Base-by-base conservation (phyloP, 495 filamentous ascomycete genomes). In the Achaetomiella virescens region DNA sequence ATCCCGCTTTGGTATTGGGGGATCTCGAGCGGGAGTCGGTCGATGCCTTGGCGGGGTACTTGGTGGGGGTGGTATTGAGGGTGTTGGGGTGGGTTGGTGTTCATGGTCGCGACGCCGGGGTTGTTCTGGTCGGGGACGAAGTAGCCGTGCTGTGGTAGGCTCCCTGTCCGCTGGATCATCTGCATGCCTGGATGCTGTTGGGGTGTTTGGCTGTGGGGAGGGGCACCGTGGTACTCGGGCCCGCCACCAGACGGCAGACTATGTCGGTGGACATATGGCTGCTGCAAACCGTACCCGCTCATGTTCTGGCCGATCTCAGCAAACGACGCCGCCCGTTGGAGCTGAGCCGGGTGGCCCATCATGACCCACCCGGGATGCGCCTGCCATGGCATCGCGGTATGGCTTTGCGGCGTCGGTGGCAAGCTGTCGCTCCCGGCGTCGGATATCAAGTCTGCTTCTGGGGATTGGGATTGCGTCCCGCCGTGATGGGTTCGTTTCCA, bases 401-500 rank as follows among this genome's bases (percentile, higher is more conserved):
- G 47, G 63, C 67, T 71, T 33, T 73, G 70, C 22, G 81, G 70
- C 17, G 78, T 79, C 17, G 79, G 70, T 17, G 79, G 72, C 42
- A 75, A 76, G 47, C 75, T 72, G 63, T 76, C 74, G 45, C 69
- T 72, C 38, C 77, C 77, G 12, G 74, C 77, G 46, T 82, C 81
- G n/a, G 81, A 81, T 48, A 75, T 75, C 47, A 75, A 75, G 57
- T 81, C 81, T 35, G 15, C 15, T 12, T 78, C 77, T 54, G 78
- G 70, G 46, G 78, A 79, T 14, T 71, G 71, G n/a, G 71, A 73
- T 63, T 79, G 70, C 48, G 79, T 74, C 3, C 84, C 83, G 48
- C 81, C 76, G 31, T 83, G 82, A 65, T 91, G 88, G 2, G 83
- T 83, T 21, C 84, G 81, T 46, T 82, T 72, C 62, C 85, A 83